These are phyloP conservation scores for Pyrus hybrid DNA, from an alignment of 331 rosid genomes.

Conservation along the genomic window DNA sequence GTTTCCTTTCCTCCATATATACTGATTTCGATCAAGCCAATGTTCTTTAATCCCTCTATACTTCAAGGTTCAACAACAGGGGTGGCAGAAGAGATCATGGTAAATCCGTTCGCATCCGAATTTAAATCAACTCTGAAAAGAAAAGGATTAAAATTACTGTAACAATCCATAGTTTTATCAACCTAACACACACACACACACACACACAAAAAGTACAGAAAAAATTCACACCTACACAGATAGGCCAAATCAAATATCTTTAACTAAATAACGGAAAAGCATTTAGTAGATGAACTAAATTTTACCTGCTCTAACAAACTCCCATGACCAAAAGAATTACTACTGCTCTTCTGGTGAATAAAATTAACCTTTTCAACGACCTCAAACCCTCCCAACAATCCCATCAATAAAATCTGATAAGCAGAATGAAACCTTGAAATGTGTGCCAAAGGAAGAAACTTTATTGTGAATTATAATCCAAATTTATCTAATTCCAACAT, in stretches of 20 bases:
- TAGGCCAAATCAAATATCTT: not conserved
- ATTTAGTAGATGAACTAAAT: not conserved
- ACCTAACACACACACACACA: not conserved
- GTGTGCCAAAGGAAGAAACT: not conserved
- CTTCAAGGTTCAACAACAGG: conserved; percentile 14
- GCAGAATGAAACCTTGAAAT: not conserved
- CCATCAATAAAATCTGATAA: not conserved
- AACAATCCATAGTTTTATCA: not conserved
- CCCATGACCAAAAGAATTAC: not conserved
- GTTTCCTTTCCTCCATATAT: conserved; percentile 62
- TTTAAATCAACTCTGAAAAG: not conserved
- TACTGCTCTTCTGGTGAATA: not conserved
- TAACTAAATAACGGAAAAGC: not conserved
- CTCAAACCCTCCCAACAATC: no score
- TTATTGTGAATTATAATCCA: not conserved
- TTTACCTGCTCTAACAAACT: conserved; percentile 7
- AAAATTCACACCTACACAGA: not conserved
- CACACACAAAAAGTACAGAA: not conserved
- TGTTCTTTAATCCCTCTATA: conserved; percentile 11
- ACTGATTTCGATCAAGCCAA: conserved; percentile 13
- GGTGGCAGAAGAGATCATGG: not conserved
- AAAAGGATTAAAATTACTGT: not conserved
- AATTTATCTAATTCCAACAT: not conserved
- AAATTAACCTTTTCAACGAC: not conserved
- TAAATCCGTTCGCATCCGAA: not conserved